Conservation (phyloP, 805 yeast genomes). For the Wickerhamiella kurtzmanii region DNA sequence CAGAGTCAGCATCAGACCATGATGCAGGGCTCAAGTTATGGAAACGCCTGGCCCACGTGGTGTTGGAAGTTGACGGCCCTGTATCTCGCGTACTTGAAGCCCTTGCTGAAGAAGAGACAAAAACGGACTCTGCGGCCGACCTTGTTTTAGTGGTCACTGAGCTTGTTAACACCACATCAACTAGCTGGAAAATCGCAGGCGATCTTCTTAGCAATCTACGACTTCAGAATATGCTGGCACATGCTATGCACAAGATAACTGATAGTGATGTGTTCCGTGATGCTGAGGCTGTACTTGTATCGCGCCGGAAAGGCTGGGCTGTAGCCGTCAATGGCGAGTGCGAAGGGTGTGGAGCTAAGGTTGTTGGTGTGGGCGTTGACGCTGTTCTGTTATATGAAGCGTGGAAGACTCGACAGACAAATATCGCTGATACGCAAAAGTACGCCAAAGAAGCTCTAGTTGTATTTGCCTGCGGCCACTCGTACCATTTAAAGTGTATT, state of each 20-base stretch:
- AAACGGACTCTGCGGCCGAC: constrained; percentile 4
- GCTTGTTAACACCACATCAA: neutral
- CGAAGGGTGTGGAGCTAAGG: constrained; percentile 57
- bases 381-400: constrained; percentile 32
- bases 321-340: constrained; percentile 41
- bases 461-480: constrained; percentile 15
- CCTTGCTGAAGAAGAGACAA: neutral
- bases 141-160: constrained; percentile 2
- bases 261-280: constrained; percentile 42
- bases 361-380: constrained; percentile 56
- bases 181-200: constrained; percentile 3
- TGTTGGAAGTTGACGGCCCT: constrained; percentile 21
- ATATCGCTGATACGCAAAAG: neutral
- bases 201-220: constrained; percentile 5
- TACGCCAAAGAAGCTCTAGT: constrained; percentile 9
- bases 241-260: constrained; percentile 26
- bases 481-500: constrained; percentile 10
- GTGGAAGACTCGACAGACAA: constrained; percentile 12
- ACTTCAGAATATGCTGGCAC: constrained; percentile 5
- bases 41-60: constrained; percentile 29
- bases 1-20: constrained; percentile 6
- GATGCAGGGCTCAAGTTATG: constrained; percentile 28
- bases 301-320: constrained; percentile 51
- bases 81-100: neutral
- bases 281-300: constrained; percentile 31